Base-by-base conservation (phyloP, 176 grass and related monocot species). In the Carex kokanica region DNA sequence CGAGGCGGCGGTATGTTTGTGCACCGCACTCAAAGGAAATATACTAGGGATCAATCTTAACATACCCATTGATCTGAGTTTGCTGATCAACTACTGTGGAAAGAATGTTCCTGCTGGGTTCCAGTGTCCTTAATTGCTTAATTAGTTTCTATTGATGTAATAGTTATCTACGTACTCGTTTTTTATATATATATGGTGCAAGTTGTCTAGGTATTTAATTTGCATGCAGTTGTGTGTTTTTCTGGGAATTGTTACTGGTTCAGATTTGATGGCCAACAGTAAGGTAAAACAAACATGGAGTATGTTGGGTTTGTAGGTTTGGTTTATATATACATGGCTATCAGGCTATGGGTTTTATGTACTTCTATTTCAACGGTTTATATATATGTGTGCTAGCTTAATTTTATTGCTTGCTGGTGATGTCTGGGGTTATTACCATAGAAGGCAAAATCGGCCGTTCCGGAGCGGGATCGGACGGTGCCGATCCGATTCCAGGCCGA, bases 81-180 rank as follows among this genome's bases (percentile, higher is more conserved):
- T 95, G 61, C 85, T 95, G 84, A 7, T 96, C 86, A 96, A 96
- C 87, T 97, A 93, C 91, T 97, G 94, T 58, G 91, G 94, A 66
- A 72, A 89, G 81, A 15, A 31, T 10, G 87, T 88, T 4, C 94
- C 94, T 3, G 8, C 65, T 5, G 94, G 91, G 5, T 97, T 97
- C 88, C 94, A 93, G 87, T 97, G 94, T 85, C 16, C 59, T 5
- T 89, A 52, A 78, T 24, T 18, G 27, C 29, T 56, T 78, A 6
- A n/a, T 78, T 49, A 24, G 40, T 79, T 74, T 52, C 8, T 15
- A 52, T 25, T 52, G 23, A 74, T 74, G 25, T 32, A 14, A 8
- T 65, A 65, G 25, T 14, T 64, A n/a, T 64, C 11, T 64, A 31
- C 62, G 25, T 64, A 5, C 24, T 29, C 24, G 6, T n/a, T 59